These are phyloP conservation scores for Trichoderma atroviride DNA, from an alignment of 2,329 filamentous ascomycete species.

Conservation along the genomic window DNA sequence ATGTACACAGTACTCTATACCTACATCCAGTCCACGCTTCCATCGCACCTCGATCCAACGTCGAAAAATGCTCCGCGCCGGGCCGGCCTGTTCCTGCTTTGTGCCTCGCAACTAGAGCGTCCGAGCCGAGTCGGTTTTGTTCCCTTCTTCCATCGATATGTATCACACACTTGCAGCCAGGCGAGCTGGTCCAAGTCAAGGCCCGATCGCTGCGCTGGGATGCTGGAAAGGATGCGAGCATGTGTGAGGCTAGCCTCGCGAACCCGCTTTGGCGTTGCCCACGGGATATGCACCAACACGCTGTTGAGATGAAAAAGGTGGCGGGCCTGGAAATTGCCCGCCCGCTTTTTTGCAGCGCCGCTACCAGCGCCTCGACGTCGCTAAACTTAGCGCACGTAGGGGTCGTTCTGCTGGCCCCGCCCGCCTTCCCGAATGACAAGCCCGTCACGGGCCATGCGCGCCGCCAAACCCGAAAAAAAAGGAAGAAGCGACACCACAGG, in stretches of 20 bases:
- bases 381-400: constrained; percentile 23
- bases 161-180: constrained; percentile 25
- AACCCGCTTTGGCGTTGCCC: neutral
- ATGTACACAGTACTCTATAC: neutral
- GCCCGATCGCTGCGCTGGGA: constrained; percentile 18
- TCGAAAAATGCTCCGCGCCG: constrained; percentile 9
- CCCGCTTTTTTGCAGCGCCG: constrained; percentile 25
- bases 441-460: constrained; percentile 27
- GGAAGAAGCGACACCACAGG: neutral
- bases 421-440: constrained; percentile 28
- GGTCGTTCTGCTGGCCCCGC: constrained; percentile 19
- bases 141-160: constrained; percentile 17
- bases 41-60: neutral
- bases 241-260: constrained; percentile 19
- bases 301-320: constrained; percentile 16
- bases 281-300: constrained; percentile 18
- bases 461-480: constrained; percentile 16
- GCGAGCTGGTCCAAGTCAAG: constrained; percentile 1
- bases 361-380: constrained; percentile 10
- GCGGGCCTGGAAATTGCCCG: constrained; percentile 27
- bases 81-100: constrained; percentile 22
- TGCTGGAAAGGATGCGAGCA: neutral
- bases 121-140: constrained; percentile 20
- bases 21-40: neutral
- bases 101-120: constrained; percentile 5